Evolutionary conservation across 2,329 filamentous ascomycete genomes (phyloP), one percentile per base, ranked within the genome.

Genomic region (Paecilomyces dactylethromorphus): DNA sequence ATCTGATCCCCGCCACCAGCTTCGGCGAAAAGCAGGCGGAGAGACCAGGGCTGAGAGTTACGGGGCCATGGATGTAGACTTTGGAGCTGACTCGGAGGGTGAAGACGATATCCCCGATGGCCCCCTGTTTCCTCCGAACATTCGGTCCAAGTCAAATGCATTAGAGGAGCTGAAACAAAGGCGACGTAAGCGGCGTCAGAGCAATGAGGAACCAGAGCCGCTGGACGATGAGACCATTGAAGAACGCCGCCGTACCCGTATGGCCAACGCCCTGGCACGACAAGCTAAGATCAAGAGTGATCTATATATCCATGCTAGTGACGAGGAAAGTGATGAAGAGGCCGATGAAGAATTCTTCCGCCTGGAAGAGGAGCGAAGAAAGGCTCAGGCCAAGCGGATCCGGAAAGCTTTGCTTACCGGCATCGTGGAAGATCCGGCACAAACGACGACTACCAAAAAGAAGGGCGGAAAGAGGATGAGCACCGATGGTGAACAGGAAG

Each of bases 251-350:
- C 81, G 82, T 12, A 83, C 81, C 57, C 81, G 87, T 39, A 82
- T 84, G 57, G 80, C 87, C 56, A 88, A 84, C 64, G 87, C 96
- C 64, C 78, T 84, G n/a, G 91, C 92, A 68, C 92, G 92, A 74
- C 82, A 86, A 54, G 80, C 81, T 32, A 89, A 88, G 70, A 89
- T 94, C 76, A 97, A 97, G 79, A 95, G 90, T 67, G 87, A 87
- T 24, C 76, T 93, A 45, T 93, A 87, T 67, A 89, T 99, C 55
- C 84, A 88, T 59, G 87, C 88, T 39, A 91, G 89, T 64, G 94
- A 97, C 70, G 94, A 97, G 56, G 92, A 96, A 65, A 87, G 84
- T n/a, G 91, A 96, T 68, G 86, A 83, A 33, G 91, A 92, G 53
- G 84, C 85, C 58, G 84, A 90, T 74, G 79, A 71, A 22, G 85